Base-by-base conservation (phyloP, 768 basidiomycete genomes). In the Auriscalpium microsporum region DNA sequence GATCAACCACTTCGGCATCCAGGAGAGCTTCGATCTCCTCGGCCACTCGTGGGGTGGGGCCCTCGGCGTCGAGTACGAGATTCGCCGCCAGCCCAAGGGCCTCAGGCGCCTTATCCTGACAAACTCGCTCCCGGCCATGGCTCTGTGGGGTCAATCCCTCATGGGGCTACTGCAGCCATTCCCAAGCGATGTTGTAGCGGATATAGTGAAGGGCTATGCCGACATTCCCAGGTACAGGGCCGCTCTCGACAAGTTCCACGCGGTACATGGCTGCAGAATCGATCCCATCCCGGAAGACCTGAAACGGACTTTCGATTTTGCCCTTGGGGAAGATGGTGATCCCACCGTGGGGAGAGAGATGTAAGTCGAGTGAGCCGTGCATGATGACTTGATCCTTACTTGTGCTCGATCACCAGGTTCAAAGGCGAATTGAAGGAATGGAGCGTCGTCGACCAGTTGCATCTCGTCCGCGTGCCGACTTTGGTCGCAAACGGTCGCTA, bases 11-110 rank as follows among this genome's bases (percentile, higher is more conserved):
- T 10, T 83, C n/a, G 71, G 67, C 0, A 73, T 82, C 56, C 44
- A 64, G 8, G 62, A 65, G 6, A 57, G 62, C 17, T 83, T 74
- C 62, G 71, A 75, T 58, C 61, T 83, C 5, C 58, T 75, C 1
- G 82, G 82, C 0, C 81, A 83, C 50, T 80, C 78, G 8, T 81
- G 81, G 81, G 82, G 82, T 10, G 80, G 76, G 1, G 78, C 79
- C 67, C 68, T 83, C 6, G 78, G 68, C 0, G 58, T 68, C 7
- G 71, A 76, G 40, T 77, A 73, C 47, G 49, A 14, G 5, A 19
- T 50, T 8, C 19, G 21, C n/a, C 35, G 49, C 16, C 28, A 17
- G 28, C 33, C 49, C 4, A n/a, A 16, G 10, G 34, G 49, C 2
- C 16, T 50, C 8, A 34, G 37, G 36, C 49, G 19, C 17, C 34